phyloP scores from a whole-genome alignment of 1,284 basidiomycete species.

The Kwoniella shivajii region DNA sequence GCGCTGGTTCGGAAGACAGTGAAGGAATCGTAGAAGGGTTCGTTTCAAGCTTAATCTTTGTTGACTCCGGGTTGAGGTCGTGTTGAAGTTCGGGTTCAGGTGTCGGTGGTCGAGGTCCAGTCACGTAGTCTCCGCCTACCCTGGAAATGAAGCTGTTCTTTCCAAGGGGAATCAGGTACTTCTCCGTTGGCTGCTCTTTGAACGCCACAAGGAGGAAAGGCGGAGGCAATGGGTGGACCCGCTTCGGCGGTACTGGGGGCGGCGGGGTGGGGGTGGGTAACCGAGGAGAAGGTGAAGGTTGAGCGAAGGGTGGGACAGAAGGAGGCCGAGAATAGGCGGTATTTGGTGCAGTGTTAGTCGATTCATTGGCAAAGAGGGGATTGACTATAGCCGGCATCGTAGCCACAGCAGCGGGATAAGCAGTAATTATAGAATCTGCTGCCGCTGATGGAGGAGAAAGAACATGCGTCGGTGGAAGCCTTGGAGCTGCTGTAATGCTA shows the following conservation, averaged over 20 bases:
- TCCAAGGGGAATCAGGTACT: slow-evolving; percentile 46
- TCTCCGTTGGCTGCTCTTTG: slow-evolving; percentile 47
- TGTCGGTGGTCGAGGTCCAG: slow-evolving; percentile 20
- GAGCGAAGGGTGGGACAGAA: slow-evolving; percentile 1
- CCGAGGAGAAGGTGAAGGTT: not conserved
- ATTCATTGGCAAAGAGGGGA: too few species aligned
- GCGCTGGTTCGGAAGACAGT: not conserved
- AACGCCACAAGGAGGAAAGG: slow-evolving; percentile 49
- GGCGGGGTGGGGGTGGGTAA: slow-evolving; percentile 7
- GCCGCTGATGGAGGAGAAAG: too few species aligned
- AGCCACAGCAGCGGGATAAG: not conserved
- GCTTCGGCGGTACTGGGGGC: slow-evolving; percentile 25
- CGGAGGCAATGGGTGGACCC: slow-evolving; percentile 35
- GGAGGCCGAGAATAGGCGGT: not conserved
- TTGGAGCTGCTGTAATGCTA: too few species aligned
- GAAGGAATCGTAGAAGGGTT: not conserved
- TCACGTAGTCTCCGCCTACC: slow-evolving; percentile 44
- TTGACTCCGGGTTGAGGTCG: not conserved
- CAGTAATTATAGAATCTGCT: not conserved
- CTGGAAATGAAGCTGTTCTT: slow-evolving; percentile 40
- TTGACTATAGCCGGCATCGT: too few species aligned
- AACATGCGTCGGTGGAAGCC: too few species aligned
- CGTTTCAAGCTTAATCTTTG: not conserved
- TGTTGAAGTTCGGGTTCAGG: slow-evolving; percentile 11
- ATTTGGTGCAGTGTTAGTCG: too few species aligned